Percentiles rank a stretch among this genome's conserved stretches.
Evolutionary conservation across 139 green algal genomes (phyloP).

Genomic region (Ettlia oleoabundans): DNA sequence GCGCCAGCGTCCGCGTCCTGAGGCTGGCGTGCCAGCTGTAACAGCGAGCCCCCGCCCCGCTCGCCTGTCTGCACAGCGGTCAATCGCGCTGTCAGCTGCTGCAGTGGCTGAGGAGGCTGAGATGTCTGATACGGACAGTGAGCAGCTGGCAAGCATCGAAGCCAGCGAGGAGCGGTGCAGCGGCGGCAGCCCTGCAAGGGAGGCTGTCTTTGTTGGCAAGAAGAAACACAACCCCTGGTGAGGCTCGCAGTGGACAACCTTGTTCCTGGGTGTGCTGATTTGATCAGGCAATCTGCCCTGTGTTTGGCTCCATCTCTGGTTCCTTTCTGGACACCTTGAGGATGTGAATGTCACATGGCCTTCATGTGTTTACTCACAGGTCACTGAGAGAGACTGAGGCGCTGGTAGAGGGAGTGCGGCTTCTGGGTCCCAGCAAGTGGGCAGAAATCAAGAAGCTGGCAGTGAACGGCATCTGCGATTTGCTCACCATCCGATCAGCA

Average conservation of each 20-base stretch:
- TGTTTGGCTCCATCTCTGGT: no score
- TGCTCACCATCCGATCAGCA: conserved; percentile 33
- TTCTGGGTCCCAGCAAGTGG: conserved; percentile 77
- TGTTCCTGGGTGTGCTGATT: no score
- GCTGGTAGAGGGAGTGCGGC: conserved; percentile 75
- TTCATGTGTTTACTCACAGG: conserved; percentile 34
- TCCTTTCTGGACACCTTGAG: no score
- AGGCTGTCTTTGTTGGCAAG: conserved; percentile 23
- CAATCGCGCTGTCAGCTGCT: conserved; percentile 18
- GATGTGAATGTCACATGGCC: neutral
- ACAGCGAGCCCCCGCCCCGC: neutral
- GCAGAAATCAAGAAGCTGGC: conserved; percentile 64
- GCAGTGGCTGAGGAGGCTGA: neutral
- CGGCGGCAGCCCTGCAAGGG: neutral
- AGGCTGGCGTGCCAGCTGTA: no score
- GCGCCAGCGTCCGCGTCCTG: no score
- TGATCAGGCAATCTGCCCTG: no score
- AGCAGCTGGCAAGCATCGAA: neutral
- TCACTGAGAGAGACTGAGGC: conserved; percentile 73
- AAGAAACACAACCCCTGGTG: conserved; percentile 76
- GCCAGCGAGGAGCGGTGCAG: conserved; percentile 3
- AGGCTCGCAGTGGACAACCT: no score
- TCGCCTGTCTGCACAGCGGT: conserved; percentile 24
- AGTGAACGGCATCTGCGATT: conserved; percentile 22
- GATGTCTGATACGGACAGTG: neutral